A percentile compares a stretch with the other conserved stretches of the same genome.
phyloP scores from a whole-genome alignment of 108 stramenopile species.

The Nannochloropsis gaditana region DNA sequence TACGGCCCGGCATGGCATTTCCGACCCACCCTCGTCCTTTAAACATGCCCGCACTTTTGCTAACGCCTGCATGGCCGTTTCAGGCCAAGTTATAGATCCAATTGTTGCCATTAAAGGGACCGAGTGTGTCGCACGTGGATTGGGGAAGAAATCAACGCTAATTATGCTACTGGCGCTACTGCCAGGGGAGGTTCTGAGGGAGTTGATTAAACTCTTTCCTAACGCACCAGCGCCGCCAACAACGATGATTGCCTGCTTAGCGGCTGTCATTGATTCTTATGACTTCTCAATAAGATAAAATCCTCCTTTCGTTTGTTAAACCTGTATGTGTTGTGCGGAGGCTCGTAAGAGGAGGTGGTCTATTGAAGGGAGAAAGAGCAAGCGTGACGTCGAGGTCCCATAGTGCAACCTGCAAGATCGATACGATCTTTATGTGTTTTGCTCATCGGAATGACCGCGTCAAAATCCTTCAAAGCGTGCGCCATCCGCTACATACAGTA shows the following conservation, averaged over 20 bases:
- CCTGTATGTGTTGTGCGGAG: too few species aligned
- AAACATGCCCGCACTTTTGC: constrained; percentile 3
- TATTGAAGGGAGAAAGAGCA: too few species aligned
- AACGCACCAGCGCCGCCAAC: constrained; percentile 20
- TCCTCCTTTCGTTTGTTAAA: too few species aligned
- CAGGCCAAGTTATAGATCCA: background rate
- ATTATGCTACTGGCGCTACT: background rate
- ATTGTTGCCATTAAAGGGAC: constrained; percentile 2
- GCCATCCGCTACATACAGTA: too few species aligned
- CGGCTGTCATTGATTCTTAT: background rate
- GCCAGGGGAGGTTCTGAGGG: background rate
- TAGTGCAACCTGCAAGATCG: too few species aligned
- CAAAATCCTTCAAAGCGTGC: too few species aligned
- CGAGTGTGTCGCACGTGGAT: constrained; percentile 4
- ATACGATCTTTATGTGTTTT: too few species aligned
- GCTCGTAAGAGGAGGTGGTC: too few species aligned
- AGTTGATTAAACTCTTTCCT: background rate
- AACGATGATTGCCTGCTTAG: constrained; percentile 9
- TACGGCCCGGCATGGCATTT: background rate
- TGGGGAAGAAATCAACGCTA: background rate
- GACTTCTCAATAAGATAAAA: too few species aligned
- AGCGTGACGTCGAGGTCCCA: too few species aligned
- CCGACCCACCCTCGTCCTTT: background rate
- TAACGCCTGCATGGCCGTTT: background rate
- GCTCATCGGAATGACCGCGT: too few species aligned